These are phyloP conservation scores for Fusarium papillatum DNA, from an alignment of 2,329 filamentous ascomycete species.

Conservation along the genomic window DNA sequence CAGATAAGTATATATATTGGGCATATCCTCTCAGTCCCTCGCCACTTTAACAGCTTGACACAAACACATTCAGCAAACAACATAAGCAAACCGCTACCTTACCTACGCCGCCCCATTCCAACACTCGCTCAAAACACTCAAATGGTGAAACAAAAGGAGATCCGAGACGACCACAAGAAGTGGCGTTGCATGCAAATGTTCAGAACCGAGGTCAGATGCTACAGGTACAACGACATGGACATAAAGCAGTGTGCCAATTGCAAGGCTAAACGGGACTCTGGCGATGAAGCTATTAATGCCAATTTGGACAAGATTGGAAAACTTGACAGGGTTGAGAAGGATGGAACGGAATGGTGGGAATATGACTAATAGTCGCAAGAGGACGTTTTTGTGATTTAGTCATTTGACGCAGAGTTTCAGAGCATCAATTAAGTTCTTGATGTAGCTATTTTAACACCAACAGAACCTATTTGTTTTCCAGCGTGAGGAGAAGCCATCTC, in stretches of 20 bases:
- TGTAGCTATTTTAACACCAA: background rate
- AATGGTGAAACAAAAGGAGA: constrained; percentile 4
- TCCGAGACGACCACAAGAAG: constrained; percentile 24
- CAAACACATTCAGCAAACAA: background rate
- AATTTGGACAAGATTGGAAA: constrained; percentile 28
- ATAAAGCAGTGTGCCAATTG: constrained; percentile 28
- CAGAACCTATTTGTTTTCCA: background rate
- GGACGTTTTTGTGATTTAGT: background rate
- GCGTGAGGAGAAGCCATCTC: background rate
- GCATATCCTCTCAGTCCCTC: background rate
- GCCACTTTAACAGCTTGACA: background rate
- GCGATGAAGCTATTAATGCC: constrained; percentile 28
- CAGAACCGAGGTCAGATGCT: background rate
- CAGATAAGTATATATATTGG: background rate
- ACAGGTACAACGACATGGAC: constrained; percentile 13
- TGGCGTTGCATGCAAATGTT: constrained; percentile 22
- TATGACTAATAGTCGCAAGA: constrained; percentile 8
- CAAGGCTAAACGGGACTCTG: constrained; percentile 25
- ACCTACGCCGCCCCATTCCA: background rate
- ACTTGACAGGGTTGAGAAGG: constrained; percentile 21
- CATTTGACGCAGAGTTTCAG: background rate
- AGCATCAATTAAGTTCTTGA: background rate
- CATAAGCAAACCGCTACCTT: background rate
- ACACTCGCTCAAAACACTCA: background rate
- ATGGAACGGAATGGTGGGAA: constrained; percentile 23